These are phyloP conservation scores for Scheffersomyces amazonensis DNA, from an alignment of 805 yeast genomes.

Conservation along the genomic window DNA sequence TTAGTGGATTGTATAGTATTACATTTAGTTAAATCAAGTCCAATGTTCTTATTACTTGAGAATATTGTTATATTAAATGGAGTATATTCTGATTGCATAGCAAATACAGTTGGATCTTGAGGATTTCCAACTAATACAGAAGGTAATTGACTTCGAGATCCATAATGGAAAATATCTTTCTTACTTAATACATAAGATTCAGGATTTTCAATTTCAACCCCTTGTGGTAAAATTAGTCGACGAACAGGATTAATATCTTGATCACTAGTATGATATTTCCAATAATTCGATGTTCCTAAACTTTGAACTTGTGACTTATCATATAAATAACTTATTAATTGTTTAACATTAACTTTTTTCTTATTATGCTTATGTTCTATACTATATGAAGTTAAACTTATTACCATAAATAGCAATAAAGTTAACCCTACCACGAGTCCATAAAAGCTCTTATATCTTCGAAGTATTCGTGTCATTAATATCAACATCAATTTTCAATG, in stretches of 20 bases:
- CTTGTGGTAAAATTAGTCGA: background rate
- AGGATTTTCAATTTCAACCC: background rate
- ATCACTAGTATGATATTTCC: background rate
- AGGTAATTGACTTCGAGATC: background rate
- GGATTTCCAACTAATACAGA: background rate
- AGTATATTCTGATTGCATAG: constrained; percentile 3
- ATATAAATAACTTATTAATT: background rate
- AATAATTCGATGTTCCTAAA: background rate
- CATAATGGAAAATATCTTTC: background rate
- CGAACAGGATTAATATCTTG: background rate
- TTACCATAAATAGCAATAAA: background rate
- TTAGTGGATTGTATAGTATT: background rate
- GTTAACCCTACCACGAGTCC: background rate
- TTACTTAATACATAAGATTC: background rate
- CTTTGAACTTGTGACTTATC: background rate
- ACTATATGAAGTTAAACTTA: background rate
- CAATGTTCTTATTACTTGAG: constrained; percentile 8
- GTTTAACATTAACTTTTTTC: background rate
- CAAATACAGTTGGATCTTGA: background rate
- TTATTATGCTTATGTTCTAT: background rate
- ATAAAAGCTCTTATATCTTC: background rate
- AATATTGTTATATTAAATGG: constrained; percentile 9
- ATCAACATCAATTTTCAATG: too few relatives aligned
- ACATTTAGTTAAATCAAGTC: constrained; percentile 9
- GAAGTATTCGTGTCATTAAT: background rate